Evolutionary conservation across 371 early-diverging fungal genomes (phyloP).

Genomic region (Mucor saturninus): DNA sequence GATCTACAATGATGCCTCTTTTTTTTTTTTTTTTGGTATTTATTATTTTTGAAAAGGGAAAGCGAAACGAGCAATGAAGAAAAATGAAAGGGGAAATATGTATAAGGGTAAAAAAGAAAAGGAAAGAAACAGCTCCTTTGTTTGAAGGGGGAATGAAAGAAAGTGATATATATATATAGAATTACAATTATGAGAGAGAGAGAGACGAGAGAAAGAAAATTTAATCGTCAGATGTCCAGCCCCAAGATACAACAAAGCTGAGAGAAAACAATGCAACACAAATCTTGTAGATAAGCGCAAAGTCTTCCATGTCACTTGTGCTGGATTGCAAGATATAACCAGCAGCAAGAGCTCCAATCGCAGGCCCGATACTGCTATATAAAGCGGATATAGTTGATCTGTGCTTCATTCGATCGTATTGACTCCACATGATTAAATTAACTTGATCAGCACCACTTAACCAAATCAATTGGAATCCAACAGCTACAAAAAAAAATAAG

Average conservation of each 20-base stretch:
- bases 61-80: too few species aligned
- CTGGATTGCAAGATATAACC: constrained; percentile 29
- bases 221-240: constrained; percentile 42
- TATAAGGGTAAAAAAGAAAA: too few species aligned
- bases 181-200: neutral
- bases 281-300: constrained; percentile 29
- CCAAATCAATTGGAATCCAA: constrained; percentile 41
- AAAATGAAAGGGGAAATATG: too few species aligned
- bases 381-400: constrained; percentile 35
- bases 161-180: constrained; percentile 2
- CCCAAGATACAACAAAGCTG: constrained; percentile 50
- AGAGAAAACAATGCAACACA: constrained; percentile 33
- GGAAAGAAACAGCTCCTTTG: too few species aligned
- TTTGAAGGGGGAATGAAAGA: too few species aligned
- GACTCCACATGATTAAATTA: constrained; percentile 33
- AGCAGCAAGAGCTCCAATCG: constrained; percentile 33
- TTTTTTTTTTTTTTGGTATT: too few species aligned
- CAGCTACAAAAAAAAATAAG: constrained; percentile 15
- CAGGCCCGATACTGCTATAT: constrained; percentile 43
- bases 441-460: constrained; percentile 32
- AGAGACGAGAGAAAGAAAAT: neutral
- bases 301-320: constrained; percentile 20
- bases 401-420: constrained; percentile 38
- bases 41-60: too few species aligned
- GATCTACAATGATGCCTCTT: too few species aligned